A percentile compares a stretch with the other conserved stretches of the same genome.
phyloP scores from a whole-genome alignment of 2,329 filamentous ascomycete genomes.

The Fusarium transvaalense region DNA sequence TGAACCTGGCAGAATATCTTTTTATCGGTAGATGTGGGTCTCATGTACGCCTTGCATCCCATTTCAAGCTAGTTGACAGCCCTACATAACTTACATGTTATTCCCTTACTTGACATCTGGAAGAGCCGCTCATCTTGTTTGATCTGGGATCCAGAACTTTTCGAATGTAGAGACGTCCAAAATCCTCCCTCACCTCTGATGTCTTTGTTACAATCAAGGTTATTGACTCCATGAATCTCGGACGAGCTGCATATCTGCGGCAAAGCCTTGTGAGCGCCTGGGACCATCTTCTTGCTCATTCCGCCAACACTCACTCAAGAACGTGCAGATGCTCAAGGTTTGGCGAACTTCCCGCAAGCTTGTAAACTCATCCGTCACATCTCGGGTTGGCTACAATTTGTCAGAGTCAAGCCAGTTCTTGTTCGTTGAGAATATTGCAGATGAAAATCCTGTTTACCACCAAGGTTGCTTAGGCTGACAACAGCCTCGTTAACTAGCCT shows the following conservation, averaged over 20 bases:
- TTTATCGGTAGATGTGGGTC: conserved; percentile 25
- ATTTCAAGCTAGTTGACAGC: conserved; percentile 29
- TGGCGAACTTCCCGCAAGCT: background rate
- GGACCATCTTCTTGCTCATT: background rate
- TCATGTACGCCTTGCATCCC: conserved; percentile 23
- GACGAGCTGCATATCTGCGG: conserved; percentile 6
- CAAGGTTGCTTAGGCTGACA: background rate
- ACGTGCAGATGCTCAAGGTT: background rate
- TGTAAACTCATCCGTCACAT: no score
- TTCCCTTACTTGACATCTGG: background rate
- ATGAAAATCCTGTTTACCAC: background rate
- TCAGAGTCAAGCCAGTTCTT: background rate
- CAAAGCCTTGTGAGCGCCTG: conserved; percentile 15
- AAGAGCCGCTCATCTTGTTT: conserved; percentile 17
- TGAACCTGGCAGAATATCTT: conserved; percentile 8
- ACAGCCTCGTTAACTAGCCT: background rate
- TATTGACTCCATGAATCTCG: background rate
- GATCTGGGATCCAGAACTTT: conserved; percentile 6
- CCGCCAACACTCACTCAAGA: background rate
- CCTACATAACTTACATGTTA: conserved; percentile 26
- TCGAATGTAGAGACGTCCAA: background rate
- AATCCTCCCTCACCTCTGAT: conserved; percentile 10
- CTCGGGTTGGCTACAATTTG: background rate
- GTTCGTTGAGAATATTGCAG: background rate
- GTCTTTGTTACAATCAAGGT: conserved; percentile 10